Evolutionary conservation across 139 green algal genomes (phyloP).

Genomic region (Chlorella vulgaris): DNA sequence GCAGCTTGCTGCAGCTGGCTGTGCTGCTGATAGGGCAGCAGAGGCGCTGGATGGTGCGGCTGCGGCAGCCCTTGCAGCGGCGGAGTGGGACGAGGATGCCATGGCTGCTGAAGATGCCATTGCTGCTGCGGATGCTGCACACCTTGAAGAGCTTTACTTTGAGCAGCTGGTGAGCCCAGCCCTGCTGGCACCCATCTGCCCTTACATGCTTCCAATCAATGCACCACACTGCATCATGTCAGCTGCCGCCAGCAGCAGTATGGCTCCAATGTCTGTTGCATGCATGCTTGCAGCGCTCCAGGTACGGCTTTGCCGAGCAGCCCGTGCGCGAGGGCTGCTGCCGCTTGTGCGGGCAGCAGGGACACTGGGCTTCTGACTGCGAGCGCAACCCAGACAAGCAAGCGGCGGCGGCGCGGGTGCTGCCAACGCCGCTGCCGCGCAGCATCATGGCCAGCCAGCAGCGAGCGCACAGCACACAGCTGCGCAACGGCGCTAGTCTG

Average conservation of each 20-base stretch:
- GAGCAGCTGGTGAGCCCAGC: conserved; percentile 9
- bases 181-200: not conserved
- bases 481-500: not conserved
- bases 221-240: not conserved
- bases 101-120: not conserved
- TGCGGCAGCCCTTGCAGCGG: not conserved
- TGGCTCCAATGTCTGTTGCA: not conserved
- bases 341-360: not conserved
- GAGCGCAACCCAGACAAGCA: not conserved
- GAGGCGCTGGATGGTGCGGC: not conserved
- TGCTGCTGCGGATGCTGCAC: not conserved
- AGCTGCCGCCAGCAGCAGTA: not conserved
- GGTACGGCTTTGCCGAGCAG: conserved; percentile 9
- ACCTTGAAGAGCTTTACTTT: conserved; percentile 26
- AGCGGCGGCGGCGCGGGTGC: not conserved
- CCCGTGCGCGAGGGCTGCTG: conserved; percentile 1
- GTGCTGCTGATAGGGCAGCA: conserved; percentile 6
- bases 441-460: not conserved
- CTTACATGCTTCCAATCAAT: not conserved
- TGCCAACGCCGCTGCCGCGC: not conserved
- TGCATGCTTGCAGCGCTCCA: not conserved
- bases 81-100: conserved; percentile 15
- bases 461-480: not conserved
- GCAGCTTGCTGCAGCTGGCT: not conserved
- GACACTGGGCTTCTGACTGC: conserved; percentile 5